phyloP scores from a whole-genome alignment of 257 asterid genomes.

The Salvia miltiorrhiza region DNA sequence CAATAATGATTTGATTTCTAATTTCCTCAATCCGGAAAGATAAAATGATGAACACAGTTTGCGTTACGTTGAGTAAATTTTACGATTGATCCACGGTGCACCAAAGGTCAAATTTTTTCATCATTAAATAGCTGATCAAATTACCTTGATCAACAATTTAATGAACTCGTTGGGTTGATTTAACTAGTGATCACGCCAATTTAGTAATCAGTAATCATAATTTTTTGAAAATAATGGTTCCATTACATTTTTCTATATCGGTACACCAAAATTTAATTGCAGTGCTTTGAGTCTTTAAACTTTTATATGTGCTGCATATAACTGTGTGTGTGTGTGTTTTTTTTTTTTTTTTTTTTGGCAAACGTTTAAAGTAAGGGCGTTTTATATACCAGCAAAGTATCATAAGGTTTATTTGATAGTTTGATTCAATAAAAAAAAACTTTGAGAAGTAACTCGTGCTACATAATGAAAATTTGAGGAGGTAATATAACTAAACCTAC shows the following conservation, averaged over 20 bases:
- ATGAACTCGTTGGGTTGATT: neutral
- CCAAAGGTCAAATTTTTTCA: neutral
- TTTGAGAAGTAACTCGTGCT: too few relatives aligned
- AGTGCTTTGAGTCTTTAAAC: neutral
- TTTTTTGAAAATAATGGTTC: neutral
- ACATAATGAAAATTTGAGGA: too few relatives aligned
- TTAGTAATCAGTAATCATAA: neutral
- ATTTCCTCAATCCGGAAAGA: neutral
- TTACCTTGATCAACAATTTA: neutral
- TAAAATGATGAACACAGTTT: neutral
- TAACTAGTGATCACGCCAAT: neutral
- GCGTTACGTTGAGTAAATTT: neutral
- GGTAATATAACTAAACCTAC: too few relatives aligned
- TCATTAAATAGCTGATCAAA: neutral
- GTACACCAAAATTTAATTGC: neutral
- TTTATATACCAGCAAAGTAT: too few relatives aligned
- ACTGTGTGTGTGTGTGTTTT: too few relatives aligned
- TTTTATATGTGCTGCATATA: too few relatives aligned
- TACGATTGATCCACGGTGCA: neutral
- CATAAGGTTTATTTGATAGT: too few relatives aligned
- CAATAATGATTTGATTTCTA: neutral
- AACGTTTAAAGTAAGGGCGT: too few relatives aligned
- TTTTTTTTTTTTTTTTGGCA: too few relatives aligned
- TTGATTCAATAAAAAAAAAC: too few relatives aligned
- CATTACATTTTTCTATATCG: neutral